Evolutionary conservation across 2,329 filamentous ascomycete species (phyloP), one percentile per base, ranked within the genome.

Genomic region (Calonectria crousiana): DNA sequence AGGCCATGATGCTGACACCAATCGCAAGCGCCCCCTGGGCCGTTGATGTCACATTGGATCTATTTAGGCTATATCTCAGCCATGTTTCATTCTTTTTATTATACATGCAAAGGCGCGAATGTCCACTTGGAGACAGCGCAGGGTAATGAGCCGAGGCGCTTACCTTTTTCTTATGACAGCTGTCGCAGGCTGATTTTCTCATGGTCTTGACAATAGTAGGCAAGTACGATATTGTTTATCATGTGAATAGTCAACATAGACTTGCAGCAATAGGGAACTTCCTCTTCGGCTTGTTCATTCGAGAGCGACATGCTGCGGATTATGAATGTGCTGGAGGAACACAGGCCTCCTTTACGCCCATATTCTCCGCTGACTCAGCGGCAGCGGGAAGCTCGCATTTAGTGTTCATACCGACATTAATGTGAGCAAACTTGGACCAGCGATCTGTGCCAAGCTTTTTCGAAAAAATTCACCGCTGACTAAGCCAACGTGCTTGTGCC

Each of bases 1-100:
- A 80, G 32, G 11, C 73, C 72, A 52, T 80, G 79, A 34, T 80
- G 79, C 18, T 78, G 56, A 41, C 79, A 80, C 78, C 79, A 80
- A 64, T 80, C 77, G 32, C 79, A 80, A 18, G 71, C 72, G 20
- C 58, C 13, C 26, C 62, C 44, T 6, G 67, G 3, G 18, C 38
- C 70, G 23, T 71, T 69, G 18, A 68, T 74, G 64, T 80, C 76
- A 26, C 78, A 80, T 36, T 80, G 78, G 53, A 80, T 80, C 78
- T 80, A 38, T 44, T 26, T 4, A 8, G 3, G 23, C 2, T 26
- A 2, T 11, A 10, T 44, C 32, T 78, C 30, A 77, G 69, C 38
- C 1, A 30, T 30, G 11, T 52, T n/a, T 26, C 18, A 28, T 28
- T 23, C 2, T 18, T 52, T n/a, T 26, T 26, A 28, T 28, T 23